A percentile compares a stretch with the other conserved stretches of the same genome.
Conservation (phyloP, 164 flowering plant genomes). For the Magnolia changhungtana region DNA sequence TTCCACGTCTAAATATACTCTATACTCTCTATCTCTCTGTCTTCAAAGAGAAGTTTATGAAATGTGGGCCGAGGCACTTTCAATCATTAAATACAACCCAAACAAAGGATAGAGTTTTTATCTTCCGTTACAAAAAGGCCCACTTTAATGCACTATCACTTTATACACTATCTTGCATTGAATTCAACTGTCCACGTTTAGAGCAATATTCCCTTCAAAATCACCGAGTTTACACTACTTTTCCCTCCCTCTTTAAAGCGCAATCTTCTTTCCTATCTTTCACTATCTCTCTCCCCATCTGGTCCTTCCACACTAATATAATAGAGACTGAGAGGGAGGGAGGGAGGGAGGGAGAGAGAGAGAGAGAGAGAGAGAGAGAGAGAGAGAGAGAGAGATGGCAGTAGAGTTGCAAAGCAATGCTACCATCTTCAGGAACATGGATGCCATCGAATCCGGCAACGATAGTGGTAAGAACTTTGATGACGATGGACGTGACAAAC, state of each 20-base stretch:
- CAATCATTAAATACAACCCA: too few relatives aligned
- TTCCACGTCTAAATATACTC: too few relatives aligned
- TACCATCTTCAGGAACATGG: not conserved
- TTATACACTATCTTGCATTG: not conserved
- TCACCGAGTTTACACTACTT: not conserved
- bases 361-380: not conserved
- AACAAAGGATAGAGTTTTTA: too few relatives aligned
- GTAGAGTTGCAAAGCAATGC: conserved; percentile 1
- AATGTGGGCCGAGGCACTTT: too few relatives aligned
- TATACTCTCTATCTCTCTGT: too few relatives aligned
- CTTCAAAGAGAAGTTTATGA: too few relatives aligned
- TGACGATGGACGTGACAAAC: conserved; percentile 65
- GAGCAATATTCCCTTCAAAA: not conserved
- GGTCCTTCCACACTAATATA: not conserved
- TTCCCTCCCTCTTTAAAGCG: not conserved
- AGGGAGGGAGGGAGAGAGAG: not conserved
- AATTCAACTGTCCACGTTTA: not conserved
- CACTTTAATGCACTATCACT: not conserved
- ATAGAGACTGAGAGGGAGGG: not conserved
- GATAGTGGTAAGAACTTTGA: conserved; percentile 37
- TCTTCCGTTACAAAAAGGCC: not conserved
- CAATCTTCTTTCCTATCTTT: not conserved
- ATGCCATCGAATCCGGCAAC: conserved; percentile 4
- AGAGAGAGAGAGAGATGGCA: not conserved
- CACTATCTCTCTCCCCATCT: not conserved